A percentile compares a stretch with the other conserved stretches of the same genome.
These are phyloP conservation scores for Penicillium nordicum DNA, from an alignment of 2,329 filamentous ascomycete species.

Conservation along the genomic window DNA sequence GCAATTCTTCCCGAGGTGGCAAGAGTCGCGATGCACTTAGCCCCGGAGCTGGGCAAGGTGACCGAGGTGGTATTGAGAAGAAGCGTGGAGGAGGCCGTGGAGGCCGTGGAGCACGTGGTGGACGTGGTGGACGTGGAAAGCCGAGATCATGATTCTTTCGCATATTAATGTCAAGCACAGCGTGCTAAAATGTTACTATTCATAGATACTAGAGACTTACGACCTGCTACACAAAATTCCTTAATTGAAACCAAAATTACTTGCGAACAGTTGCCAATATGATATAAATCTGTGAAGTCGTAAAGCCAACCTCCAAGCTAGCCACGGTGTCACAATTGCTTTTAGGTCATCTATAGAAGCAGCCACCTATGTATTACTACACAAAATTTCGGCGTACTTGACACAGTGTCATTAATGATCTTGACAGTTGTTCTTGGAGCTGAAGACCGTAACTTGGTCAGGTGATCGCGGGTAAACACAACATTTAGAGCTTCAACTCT, in stretches of 20 bases:
- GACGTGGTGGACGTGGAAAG: constrained; percentile 14
- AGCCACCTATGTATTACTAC: neutral
- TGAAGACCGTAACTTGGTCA: neutral
- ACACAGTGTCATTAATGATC: constrained; percentile 9
- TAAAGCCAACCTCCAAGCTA: neutral
- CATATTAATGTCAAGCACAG: neutral
- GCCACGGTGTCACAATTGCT: neutral
- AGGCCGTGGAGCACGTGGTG: constrained; percentile 13
- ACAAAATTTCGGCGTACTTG: neutral
- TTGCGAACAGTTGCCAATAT: neutral
- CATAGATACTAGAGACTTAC: constrained; percentile 7
- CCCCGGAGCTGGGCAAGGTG: constrained; percentile 21
- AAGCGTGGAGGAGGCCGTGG: constrained; percentile 17
- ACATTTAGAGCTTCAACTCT: constrained; percentile 4
- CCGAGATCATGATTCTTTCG: constrained; percentile 6
- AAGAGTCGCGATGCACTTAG: constrained; percentile 26
- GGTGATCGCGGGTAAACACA: constrained; percentile 4
- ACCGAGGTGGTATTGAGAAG: constrained; percentile 22
- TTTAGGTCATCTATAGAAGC: neutral
- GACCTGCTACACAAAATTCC: constrained; percentile 1
- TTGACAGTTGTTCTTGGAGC: constrained; percentile 5
- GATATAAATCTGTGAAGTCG: neutral
- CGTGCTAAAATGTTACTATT: neutral
- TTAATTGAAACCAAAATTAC: neutral
- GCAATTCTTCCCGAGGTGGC: constrained; percentile 10